Evolutionary conservation across 2,329 filamentous ascomycete species (phyloP).

Genomic region (Talaromyces sp.): DNA sequence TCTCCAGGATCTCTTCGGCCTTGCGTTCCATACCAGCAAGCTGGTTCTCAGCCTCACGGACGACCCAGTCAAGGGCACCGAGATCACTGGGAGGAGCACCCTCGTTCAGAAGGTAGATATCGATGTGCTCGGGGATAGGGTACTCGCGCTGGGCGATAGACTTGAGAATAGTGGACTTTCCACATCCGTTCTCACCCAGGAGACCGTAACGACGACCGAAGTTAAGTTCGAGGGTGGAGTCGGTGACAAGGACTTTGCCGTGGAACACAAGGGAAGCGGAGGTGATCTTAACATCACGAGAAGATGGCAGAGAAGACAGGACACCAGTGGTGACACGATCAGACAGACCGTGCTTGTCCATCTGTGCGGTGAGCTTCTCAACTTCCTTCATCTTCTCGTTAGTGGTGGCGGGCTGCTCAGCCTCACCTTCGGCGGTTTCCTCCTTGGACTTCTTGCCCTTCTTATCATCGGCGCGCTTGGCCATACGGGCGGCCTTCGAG

Average conservation of each 20-base stretch:
- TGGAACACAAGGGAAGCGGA: constrained; percentile 95
- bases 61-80: constrained; percentile 96
- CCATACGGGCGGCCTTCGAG: constrained; percentile 69
- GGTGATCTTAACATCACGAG: constrained; percentile 96
- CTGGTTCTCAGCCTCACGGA: constrained; percentile 90
- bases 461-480: constrained; percentile 66
- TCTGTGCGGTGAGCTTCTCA: constrained; percentile 84
- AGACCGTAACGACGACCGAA: constrained; percentile 92
- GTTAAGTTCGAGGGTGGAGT: constrained; percentile 89
- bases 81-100: constrained; percentile 86
- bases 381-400: constrained; percentile 76
- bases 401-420: constrained; percentile 70
- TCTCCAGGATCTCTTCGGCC: constrained; percentile 88
- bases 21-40: constrained; percentile 85
- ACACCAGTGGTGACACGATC: constrained; percentile 99
- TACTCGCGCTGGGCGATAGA: constrained; percentile 91
- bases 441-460: constrained; percentile 62
- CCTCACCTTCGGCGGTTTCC: constrained; percentile 62
- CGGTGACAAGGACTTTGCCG: constrained; percentile 91
- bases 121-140: constrained; percentile 92
- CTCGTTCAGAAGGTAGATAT: constrained; percentile 98
- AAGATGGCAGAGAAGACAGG: constrained; percentile 77
- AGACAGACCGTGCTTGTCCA: constrained; percentile 94
- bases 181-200: constrained; percentile 97
- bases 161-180: constrained; percentile 97